Conservation (phyloP, 208 protist genomes). For the Trypanosoma cruzi region DNA sequence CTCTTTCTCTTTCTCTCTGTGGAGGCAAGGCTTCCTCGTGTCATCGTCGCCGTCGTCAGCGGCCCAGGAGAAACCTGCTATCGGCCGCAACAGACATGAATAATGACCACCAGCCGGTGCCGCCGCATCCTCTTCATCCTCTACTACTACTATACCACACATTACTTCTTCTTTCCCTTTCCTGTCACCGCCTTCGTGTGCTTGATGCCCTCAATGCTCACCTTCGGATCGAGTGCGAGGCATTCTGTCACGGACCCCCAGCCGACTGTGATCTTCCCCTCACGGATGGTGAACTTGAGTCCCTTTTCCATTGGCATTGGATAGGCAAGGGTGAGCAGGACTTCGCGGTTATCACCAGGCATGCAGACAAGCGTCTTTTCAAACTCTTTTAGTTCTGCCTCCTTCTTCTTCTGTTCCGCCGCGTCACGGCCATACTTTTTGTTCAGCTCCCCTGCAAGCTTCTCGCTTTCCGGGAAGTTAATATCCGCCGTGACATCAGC, state of each 20-base stretch:
- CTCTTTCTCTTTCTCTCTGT: too few species aligned
- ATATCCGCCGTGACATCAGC: slow-evolving; percentile 97
- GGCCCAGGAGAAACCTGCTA: background rate
- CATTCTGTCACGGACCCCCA: slow-evolving; percentile 97
- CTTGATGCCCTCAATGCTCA: slow-evolving; percentile 81
- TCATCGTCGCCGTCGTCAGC: background rate
- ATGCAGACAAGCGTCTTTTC: slow-evolving; percentile 96
- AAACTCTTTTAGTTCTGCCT: slow-evolving; percentile 77
- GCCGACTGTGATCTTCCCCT: slow-evolving; percentile 98
- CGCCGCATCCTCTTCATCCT: slow-evolving; percentile 21
- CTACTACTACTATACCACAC: slow-evolving; percentile 27
- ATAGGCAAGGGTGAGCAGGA: slow-evolving; percentile 93
- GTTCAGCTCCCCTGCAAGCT: slow-evolving; percentile 62
- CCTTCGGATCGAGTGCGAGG: slow-evolving; percentile 85
- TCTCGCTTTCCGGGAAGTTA: slow-evolving; percentile 91
- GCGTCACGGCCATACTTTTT: slow-evolving; percentile 83
- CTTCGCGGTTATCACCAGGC: slow-evolving; percentile 97
- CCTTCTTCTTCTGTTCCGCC: slow-evolving; percentile 85
- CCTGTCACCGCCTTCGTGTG: slow-evolving; percentile 26
- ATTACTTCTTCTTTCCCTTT: slow-evolving; percentile 42
- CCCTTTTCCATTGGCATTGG: slow-evolving; percentile 95
- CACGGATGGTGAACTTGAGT: slow-evolving; percentile 98
- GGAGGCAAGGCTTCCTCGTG: background rate
- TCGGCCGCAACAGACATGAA: background rate
- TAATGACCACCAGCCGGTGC: background rate